Evolutionary conservation across 2,329 filamentous ascomycete species (phyloP), one percentile per base, ranked within the genome.

Genomic region (Colletotrichum musae): DNA sequence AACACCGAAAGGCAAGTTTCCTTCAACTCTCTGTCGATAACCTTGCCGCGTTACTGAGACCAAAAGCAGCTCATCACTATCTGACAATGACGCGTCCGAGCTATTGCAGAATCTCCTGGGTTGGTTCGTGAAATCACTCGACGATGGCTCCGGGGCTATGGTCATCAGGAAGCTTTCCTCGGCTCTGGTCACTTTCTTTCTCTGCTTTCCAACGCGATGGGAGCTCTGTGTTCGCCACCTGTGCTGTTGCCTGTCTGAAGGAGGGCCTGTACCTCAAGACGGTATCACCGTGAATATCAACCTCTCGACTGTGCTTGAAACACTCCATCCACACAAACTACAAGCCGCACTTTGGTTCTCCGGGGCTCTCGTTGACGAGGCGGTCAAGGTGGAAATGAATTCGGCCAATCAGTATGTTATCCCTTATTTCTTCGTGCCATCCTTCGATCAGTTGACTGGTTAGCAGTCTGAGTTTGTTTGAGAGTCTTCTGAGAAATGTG

Each of bases 111-210:
- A 87, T 58, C 83, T 94, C 36, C 81, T 93, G 48, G 82, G 82
- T 45, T 93, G 91, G 89, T 85, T 93, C 50, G 80, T 91, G 26
- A 80, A 82, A 36, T 87, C 88, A 10, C 77, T 91, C 12, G 77
- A 80, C 12, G 83, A 85, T 58, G 84, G 83, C 1, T 85, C 86
- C 5, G 86, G 87, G 3, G 81, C 86, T 4, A 84, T 94, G 61
- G 92, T 94, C 6, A 84, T 89, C 21, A 89, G 89, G 73, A 96
- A 96, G 80, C 84, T 95, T 26, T 93, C 92, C 72, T 92, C 92
- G n/a, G 92, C 92, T 6, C 81, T 95, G 6, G 91, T 92, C 16
- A 92, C 92, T 21, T 94, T 92, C 76, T 94, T 93, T 75, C 84
- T 93, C 39, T 91, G 91, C 67, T 92, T 93, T 70, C 88, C 92